Percentiles rank a stretch among this genome's conserved stretches.
Conservation (phyloP, 768 basidiomycete genomes). For the Crepidotus variabilis region DNA sequence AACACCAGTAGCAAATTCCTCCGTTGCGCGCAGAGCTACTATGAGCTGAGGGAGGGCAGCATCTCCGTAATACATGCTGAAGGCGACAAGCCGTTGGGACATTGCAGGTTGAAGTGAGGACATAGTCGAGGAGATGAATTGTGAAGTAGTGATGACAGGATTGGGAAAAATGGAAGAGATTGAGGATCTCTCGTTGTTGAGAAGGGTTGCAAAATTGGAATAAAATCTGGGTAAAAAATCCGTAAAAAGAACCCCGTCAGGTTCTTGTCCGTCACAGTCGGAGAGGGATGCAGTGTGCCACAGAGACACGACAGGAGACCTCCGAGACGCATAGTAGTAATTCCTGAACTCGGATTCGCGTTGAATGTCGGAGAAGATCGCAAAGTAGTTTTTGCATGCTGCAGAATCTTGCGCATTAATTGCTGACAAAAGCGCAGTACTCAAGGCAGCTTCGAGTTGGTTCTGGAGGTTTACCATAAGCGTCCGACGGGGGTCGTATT, state of each 20-base stretch:
- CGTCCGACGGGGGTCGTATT: slow-evolving; percentile 82
- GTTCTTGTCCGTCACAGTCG: slow-evolving; percentile 37
- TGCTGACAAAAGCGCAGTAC: slow-evolving; percentile 85
- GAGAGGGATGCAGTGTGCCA: slow-evolving; percentile 65
- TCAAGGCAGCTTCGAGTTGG: slow-evolving; percentile 89
- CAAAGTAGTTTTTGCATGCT: slow-evolving; percentile 73
- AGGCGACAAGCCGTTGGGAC: slow-evolving; percentile 68
- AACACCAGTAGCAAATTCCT: slow-evolving; percentile 73
- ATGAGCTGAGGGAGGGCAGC: slow-evolving; percentile 69
- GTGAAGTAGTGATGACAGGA: slow-evolving; percentile 69
- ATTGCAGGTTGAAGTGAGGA: slow-evolving; percentile 80
- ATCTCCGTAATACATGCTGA: slow-evolving; percentile 64
- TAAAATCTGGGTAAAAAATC: slow-evolving; percentile 78
- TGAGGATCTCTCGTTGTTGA: slow-evolving; percentile 68
- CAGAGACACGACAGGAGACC: slow-evolving; percentile 54
- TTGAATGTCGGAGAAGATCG: slow-evolving; percentile 88
- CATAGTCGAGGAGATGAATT: slow-evolving; percentile 79
- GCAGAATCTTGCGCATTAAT: slow-evolving; percentile 76
- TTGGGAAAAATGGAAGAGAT: slow-evolving; percentile 89
- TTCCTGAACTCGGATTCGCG: slow-evolving; percentile 89
- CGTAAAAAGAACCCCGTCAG: slow-evolving; percentile 43
- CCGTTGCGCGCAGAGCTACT: slow-evolving; percentile 64
- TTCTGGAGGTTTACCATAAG: slow-evolving; percentile 93
- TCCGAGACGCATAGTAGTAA: slow-evolving; percentile 88
- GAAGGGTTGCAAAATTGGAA: slow-evolving; percentile 54